Percentiles rank a stretch among this genome's conserved stretches.
phyloP scores from a whole-genome alignment of 2,329 filamentous ascomycete genomes.

The Scedosporium apiospermum region DNA sequence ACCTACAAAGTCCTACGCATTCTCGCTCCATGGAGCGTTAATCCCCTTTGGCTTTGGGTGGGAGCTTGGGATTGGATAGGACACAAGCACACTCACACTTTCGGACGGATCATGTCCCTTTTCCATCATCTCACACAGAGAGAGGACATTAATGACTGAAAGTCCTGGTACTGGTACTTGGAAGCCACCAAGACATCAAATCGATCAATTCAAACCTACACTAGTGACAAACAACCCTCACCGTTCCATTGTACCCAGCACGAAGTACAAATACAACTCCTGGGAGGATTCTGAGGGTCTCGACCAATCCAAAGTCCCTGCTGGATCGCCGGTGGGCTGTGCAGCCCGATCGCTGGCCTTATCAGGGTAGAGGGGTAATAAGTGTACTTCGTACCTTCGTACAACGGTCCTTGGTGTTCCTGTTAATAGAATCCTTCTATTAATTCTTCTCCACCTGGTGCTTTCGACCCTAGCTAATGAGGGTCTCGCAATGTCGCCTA shows the following conservation, averaged over 20 bases:
- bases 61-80: background rate
- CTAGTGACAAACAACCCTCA: too few relatives aligned
- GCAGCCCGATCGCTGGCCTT: constrained; percentile 2
- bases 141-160: too few relatives aligned
- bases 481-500: background rate
- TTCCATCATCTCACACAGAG: too few relatives aligned
- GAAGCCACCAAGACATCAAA: too few relatives aligned
- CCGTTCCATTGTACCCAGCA: background rate
- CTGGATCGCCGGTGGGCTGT: constrained; percentile 3
- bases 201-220: too few relatives aligned
- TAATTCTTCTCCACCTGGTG: background rate
- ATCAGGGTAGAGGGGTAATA: background rate
- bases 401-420: background rate
- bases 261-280: background rate
- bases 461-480: background rate
- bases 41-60: background rate
- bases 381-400: background rate
- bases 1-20: too few relatives aligned
- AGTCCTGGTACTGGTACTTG: too few relatives aligned
- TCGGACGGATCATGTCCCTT: too few relatives aligned
- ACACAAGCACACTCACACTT: background rate
- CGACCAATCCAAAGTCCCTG: background rate
- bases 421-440: background rate
- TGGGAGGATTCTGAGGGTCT: background rate
- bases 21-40: too few relatives aligned